Evolutionary conservation across 306 rosid species (phyloP).

Genomic region (Fagus crenata): DNA sequence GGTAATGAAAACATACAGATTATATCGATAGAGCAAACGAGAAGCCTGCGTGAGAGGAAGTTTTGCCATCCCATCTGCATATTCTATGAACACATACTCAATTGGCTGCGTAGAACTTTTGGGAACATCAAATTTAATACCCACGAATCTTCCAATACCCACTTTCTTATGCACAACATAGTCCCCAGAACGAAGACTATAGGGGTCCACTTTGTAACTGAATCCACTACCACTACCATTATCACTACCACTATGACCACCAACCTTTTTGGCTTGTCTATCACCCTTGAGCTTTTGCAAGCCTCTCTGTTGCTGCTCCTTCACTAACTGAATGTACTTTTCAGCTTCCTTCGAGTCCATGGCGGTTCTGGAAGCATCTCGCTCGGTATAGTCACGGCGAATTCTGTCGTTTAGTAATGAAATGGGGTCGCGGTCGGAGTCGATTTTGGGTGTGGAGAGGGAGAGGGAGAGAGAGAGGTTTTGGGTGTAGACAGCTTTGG

Average conservation of each 20-base stretch:
- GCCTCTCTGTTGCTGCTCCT: constrained; percentile 89
- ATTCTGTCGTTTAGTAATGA: constrained; percentile 64
- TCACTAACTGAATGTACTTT: constrained; percentile 68
- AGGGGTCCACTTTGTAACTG: constrained; percentile 79
- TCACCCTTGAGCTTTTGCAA: constrained; percentile 78
- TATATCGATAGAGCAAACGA: constrained; percentile 85
- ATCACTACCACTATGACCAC: background rate
- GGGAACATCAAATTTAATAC: constrained; percentile 66
- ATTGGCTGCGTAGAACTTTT: constrained; percentile 46
- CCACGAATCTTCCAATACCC: constrained; percentile 87
- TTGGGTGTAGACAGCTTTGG: constrained; percentile 49
- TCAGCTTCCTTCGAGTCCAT: constrained; percentile 76
- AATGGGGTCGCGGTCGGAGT: constrained; percentile 59
- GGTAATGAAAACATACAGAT: constrained; percentile 56
- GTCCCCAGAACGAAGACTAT: constrained; percentile 81
- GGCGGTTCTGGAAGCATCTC: constrained; percentile 44
- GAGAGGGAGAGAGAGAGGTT: constrained; percentile 40
- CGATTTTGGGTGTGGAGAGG: constrained; percentile 32
- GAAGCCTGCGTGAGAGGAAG: constrained; percentile 87
- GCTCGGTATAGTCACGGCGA: constrained; percentile 57
- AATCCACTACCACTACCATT: constrained; percentile 39
- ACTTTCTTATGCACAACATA: constrained; percentile 94
- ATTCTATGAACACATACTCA: constrained; percentile 90
- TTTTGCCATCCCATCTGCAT: constrained; percentile 95
- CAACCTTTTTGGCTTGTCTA: constrained; percentile 1